Base-by-base conservation (phyloP, 108 stramenopile species). In the Conticribra weissflogii region DNA sequence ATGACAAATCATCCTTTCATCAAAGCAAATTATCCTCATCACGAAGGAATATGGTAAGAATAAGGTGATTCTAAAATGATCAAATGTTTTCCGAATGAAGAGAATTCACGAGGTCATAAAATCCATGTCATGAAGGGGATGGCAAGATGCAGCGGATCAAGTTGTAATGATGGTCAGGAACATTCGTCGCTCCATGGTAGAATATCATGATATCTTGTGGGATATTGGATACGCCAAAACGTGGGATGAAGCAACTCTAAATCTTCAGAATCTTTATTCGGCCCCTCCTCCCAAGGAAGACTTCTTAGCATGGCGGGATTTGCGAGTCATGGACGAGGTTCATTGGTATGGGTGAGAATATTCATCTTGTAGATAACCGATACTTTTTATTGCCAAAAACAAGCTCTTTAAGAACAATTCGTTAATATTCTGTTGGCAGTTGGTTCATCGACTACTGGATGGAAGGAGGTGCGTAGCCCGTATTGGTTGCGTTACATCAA, bases 1-100 rank as follows among this genome's bases (percentile, higher is more conserved):
- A 59, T 67, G 55, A 47, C 59, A 16, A 73, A 72, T 33, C 79
- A 81, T 54, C 79, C 79, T 12, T 81, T 74, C 69, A 76, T 81
- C 74, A 81, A 81, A 29, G 61, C 69, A 61, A 81, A 81, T 28
- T 81, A 81, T 59, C 75, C 79, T 23, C 79, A 81, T 50, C 74
- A 81, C 36, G 79, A 81, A 29, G 79, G 79, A 8, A 59, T 71
- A 12, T 81, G 79, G 69, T 55, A 17, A 46, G 56, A n/a, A 32
- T 30, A 30, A 14, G n/a, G 2, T 8, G n/a, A 57, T 30, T 33
- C 0, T 3, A 1, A 57, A 15, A 21, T 22, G 18, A 21, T 5
- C 3, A 3, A 21, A n/a, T 4, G n/a, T 51, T 4, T n/a, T 8
- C 21, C 4, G 4, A 5, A 51, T n/a, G 21, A 22, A 3, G 21